These are phyloP conservation scores for Phytophthora constricta DNA, from an alignment of 352 stramenopile species.

Conservation along the genomic window DNA sequence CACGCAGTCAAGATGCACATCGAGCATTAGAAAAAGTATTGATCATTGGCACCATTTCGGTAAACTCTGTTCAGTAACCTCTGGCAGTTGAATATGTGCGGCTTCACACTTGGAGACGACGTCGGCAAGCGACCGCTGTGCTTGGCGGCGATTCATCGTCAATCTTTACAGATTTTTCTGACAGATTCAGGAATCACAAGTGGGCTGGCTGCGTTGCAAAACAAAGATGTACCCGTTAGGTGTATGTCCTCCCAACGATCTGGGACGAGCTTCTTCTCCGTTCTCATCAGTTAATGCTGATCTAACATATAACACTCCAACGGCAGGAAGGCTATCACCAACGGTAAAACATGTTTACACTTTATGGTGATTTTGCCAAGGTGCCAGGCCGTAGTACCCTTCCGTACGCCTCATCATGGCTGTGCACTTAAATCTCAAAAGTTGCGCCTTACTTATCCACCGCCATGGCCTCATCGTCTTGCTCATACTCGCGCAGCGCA, in stretches of 20 bases:
- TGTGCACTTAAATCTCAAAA: not conserved
- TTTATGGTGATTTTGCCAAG: not conserved
- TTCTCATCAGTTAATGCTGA: slow-evolving; percentile 8
- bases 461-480: slow-evolving; percentile 24
- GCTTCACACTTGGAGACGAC: slow-evolving; percentile 69
- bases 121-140: slow-evolving; percentile 64
- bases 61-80: no score
- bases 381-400: not conserved
- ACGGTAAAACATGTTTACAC: not conserved
- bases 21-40: no score
- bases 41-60: no score
- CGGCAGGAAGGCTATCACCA: not conserved
- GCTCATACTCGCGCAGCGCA: slow-evolving; percentile 61
- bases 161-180: not conserved
- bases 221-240: not conserved
- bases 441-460: slow-evolving; percentile 18
- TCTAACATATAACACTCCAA: not conserved
- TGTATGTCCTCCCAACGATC: not conserved
- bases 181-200: not conserved
- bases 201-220: no score
- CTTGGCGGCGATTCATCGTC: slow-evolving; percentile 71
- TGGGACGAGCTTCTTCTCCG: slow-evolving; percentile 27
- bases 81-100: slow-evolving; percentile 59
- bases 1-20: no score
- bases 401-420: not conserved